Conservation (phyloP, 148 eudicot species). For the Chenopodium berlandieri region DNA sequence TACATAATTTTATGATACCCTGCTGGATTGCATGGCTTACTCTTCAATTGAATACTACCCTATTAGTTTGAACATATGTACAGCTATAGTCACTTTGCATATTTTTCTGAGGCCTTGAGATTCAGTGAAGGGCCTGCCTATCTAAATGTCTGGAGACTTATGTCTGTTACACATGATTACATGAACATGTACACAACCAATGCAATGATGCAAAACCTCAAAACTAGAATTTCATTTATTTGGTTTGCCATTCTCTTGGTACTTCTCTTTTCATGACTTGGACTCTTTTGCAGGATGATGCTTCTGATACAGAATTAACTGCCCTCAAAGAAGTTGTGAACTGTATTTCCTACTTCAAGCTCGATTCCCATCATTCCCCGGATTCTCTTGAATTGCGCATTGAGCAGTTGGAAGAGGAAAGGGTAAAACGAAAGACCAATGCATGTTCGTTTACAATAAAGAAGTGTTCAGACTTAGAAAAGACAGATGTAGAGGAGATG, state of each 20-base stretch:
- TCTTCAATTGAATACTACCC: neutral
- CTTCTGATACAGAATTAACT: conserved; percentile 1
- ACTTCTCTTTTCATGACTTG: neutral
- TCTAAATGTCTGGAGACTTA: neutral
- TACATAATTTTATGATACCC: neutral
- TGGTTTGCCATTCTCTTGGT: too few relatives aligned
- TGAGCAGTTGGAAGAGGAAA: conserved; percentile 14
- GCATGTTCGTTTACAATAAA: neutral
- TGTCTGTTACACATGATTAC: neutral
- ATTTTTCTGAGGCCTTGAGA: neutral
- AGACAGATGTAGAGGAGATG: neutral
- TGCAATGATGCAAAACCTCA: neutral
- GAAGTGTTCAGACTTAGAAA: neutral
- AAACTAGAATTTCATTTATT: neutral
- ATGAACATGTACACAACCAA: neutral
- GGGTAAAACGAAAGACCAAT: neutral
- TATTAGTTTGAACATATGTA: too few relatives aligned
- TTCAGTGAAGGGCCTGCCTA: neutral
- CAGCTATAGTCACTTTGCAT: too few relatives aligned
- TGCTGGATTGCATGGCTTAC: neutral
- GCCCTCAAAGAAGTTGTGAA: conserved; percentile 5
- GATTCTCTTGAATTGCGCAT: neutral
- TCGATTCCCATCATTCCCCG: conserved; percentile 2
- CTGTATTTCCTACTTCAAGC: conserved; percentile 11
- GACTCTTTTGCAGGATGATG: conserved; percentile 17